Conservation (phyloP, 2,329 filamentous ascomycete species). For the Colletotrichum australisinense region DNA sequence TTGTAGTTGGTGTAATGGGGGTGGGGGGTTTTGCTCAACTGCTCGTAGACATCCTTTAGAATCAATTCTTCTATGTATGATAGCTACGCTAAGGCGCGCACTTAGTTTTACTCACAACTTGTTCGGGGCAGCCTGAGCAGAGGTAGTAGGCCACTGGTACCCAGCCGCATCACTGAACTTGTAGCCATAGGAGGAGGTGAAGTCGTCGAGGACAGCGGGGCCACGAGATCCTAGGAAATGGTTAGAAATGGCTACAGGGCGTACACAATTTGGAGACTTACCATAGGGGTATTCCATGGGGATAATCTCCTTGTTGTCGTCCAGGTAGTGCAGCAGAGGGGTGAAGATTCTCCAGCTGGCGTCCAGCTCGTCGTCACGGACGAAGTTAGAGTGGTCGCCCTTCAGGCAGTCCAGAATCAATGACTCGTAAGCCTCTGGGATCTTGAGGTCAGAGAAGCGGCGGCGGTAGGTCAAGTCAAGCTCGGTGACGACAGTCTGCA, state of each 20-base stretch:
- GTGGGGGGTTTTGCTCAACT: conserved; percentile 30
- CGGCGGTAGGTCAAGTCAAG: conserved; percentile 97
- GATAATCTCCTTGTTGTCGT: conserved; percentile 99
- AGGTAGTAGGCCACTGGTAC: conserved; percentile 92
- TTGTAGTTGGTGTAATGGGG: conserved; percentile 13
- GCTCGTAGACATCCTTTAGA: conserved; percentile 30
- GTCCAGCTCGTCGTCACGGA: conserved; percentile 95
- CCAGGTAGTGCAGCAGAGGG: conserved; percentile 95
- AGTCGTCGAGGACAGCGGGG: conserved; percentile 95
- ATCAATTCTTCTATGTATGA: conserved; percentile 35
- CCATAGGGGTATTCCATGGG: conserved; percentile 99
- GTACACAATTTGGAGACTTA: conserved; percentile 59
- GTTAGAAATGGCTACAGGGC: conserved; percentile 11
- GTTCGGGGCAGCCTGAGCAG: conserved; percentile 71
- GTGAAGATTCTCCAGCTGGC: conserved; percentile 99
- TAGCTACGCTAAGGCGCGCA: conserved; percentile 29
- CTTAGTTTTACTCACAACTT: conserved; percentile 77
- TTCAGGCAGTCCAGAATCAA: conserved; percentile 97
- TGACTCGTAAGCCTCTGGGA: conserved; percentile 98
- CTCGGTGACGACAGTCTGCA: conserved; percentile 99
- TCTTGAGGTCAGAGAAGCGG: conserved; percentile 99
- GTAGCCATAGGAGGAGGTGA: conserved; percentile 97
- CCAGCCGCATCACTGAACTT: conserved; percentile 98
- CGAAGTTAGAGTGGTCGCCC: conserved; percentile 99
- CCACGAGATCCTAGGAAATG: conserved; percentile 86